These are phyloP conservation scores for Claviceps monticola DNA, from an alignment of 2,329 filamentous ascomycete species.

Conservation along the genomic window DNA sequence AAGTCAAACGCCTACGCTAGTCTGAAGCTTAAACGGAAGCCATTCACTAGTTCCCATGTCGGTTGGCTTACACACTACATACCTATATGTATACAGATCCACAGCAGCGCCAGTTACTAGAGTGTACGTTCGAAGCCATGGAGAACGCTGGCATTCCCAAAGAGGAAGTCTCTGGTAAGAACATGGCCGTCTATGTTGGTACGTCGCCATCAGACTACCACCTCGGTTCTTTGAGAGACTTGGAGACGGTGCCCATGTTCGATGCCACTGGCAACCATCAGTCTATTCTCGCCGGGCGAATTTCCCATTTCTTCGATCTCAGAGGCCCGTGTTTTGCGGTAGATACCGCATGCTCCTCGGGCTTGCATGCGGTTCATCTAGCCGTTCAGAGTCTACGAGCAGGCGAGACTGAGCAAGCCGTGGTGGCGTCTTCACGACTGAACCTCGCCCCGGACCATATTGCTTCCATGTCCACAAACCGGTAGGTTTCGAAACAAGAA, in stretches of 20 bases:
- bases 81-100: slow-evolving; percentile 23
- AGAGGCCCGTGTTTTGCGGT: slow-evolving; percentile 37
- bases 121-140: slow-evolving; percentile 40
- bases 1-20: not conserved
- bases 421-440: slow-evolving; percentile 34
- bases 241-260: slow-evolving; percentile 35
- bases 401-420: slow-evolving; percentile 30
- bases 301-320: slow-evolving; percentile 42
- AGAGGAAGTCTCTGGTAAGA: slow-evolving; percentile 30
- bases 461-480: slow-evolving; percentile 14
- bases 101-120: slow-evolving; percentile 37
- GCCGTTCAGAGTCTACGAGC: slow-evolving; percentile 34
- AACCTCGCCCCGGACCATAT: slow-evolving; percentile 30
- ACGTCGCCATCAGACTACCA: slow-evolving; percentile 35
- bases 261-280: slow-evolving; percentile 36
- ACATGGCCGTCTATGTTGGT: slow-evolving; percentile 37
- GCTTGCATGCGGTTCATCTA: slow-evolving; percentile 33
- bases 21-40: not conserved
- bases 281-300: slow-evolving; percentile 38
- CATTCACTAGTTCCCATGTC: too few species aligned
- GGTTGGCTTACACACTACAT: not conserved
- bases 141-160: slow-evolving; percentile 38
- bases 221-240: slow-evolving; percentile 27
- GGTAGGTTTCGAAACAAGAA: not conserved
- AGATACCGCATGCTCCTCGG: slow-evolving; percentile 39